Evolutionary conservation across 2,329 filamentous ascomycete genomes (phyloP).

Genomic region (Aspergillus brasiliensis): DNA sequence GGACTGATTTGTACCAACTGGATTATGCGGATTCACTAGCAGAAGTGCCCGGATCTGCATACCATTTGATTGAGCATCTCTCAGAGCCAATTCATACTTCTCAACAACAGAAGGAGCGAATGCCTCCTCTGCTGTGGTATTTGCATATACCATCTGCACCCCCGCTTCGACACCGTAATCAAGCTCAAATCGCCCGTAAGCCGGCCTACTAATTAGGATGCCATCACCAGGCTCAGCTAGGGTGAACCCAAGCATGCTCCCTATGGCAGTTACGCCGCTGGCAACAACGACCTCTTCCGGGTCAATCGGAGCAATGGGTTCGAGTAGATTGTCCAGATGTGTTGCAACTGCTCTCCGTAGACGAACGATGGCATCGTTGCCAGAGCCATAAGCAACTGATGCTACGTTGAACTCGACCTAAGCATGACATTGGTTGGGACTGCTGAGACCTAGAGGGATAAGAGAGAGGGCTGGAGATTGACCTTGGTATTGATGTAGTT

Average conservation of each 20-base stretch:
- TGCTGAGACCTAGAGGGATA: background rate
- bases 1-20: constrained; percentile 33
- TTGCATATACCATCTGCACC: constrained; percentile 42
- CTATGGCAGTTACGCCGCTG: constrained; percentile 47
- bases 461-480: background rate
- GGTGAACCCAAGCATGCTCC: constrained; percentile 46
- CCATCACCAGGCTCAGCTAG: constrained; percentile 50
- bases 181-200: constrained; percentile 52
- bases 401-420: constrained; percentile 35
- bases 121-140: constrained; percentile 40
- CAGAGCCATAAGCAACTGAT: constrained; percentile 46
- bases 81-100: constrained; percentile 43
- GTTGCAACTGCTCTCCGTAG: constrained; percentile 45
- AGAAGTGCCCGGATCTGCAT: constrained; percentile 44
- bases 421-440: background rate
- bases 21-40: constrained; percentile 50
- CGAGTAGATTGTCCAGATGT: constrained; percentile 47
- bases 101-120: constrained; percentile 37
- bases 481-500: constrained; percentile 44
- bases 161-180: constrained; percentile 52
- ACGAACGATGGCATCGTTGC: constrained; percentile 38
- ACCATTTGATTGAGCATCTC: constrained; percentile 33
- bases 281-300: constrained; percentile 43
- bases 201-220: constrained; percentile 49
- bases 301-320: constrained; percentile 36